Conservation (phyloP, 257 asterid species). For the Lithospermum erythrorhizon region DNA sequence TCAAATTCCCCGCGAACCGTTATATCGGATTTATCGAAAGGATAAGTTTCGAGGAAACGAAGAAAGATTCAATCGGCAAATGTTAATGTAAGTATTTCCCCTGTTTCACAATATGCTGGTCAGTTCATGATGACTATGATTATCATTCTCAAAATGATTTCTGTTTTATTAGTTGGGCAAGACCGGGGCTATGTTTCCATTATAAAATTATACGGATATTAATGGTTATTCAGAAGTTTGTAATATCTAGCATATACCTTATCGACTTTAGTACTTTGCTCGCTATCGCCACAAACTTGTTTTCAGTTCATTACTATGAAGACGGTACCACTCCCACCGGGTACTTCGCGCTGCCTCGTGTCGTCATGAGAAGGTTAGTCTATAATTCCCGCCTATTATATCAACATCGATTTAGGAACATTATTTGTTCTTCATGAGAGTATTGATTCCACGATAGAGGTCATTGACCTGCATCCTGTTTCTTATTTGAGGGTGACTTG, state of each 20-base stretch:
- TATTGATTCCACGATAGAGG: not conserved
- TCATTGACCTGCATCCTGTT: too few relatives aligned
- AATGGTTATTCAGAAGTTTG: too few relatives aligned
- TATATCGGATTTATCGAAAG: constrained; percentile 54
- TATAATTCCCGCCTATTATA: too few relatives aligned
- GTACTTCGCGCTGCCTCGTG: constrained; percentile 93
- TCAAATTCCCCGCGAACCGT: constrained; percentile 66
- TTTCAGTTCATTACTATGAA: constrained; percentile 71
- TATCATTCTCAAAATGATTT: not conserved
- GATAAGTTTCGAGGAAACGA: constrained; percentile 83
- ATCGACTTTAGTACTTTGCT: not conserved
- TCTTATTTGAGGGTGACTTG: too few relatives aligned
- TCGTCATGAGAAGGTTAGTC: constrained; percentile 77
- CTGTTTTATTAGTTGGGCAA: not conserved
- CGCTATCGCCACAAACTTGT: not conserved
- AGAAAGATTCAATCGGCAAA: constrained; percentile 70
- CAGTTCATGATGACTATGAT: not conserved
- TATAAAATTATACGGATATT: too few relatives aligned
- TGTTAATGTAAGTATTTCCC: constrained; percentile 42
- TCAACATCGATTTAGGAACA: too few relatives aligned
- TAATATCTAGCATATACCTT: too few relatives aligned
- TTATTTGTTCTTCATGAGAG: not conserved
- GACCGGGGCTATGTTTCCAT: too few relatives aligned
- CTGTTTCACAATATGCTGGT: not conserved
- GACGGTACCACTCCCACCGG: constrained; percentile 83